Evolutionary conservation across 768 basidiomycete genomes (phyloP), one percentile per base, ranked within the genome.

Genomic region (Hericium coralloides): DNA sequence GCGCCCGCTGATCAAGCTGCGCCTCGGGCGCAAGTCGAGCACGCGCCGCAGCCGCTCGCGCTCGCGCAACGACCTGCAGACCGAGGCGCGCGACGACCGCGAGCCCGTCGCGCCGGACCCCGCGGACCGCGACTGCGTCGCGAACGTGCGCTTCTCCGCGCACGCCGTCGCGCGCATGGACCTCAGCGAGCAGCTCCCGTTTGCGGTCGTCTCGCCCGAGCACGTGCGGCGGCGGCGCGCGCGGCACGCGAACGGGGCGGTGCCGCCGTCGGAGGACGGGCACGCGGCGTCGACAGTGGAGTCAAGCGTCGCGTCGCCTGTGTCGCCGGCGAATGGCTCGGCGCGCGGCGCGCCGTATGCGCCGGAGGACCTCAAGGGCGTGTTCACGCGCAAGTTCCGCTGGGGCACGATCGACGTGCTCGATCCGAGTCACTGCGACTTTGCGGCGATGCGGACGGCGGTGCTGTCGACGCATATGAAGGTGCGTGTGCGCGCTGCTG

Each of bases 341-440:
- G 50, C 57, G 43, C 64, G 59, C 56, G 60, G 63, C 64, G 72
- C 58, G 65, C 72, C 68, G 23, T 80, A 78, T 67, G 81, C 82
- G 22, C 87, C 85, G 22, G 81, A 83, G 20, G 79, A 84, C 66
- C 70, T 91, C 66, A 81, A 79, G 70, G 88, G 90, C 51, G 76
- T 87, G 55, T 92, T 92, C 67, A 75, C 81, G 37, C 74, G 92
- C 60, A 84, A 81, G 66, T 95, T 87, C 69, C 74, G 91, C 63
- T 95, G 93, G 93, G 94, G 94, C 38, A 87, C 79, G 48, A 78
- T 95, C 58, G 89, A 93, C 69, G 91, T 94, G 55, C 80, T 94
- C 51, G 78, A 91, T 69, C 89, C 92, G 53, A 78, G 76, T 26
- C 92, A 95, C 61, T 93, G 89, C 63, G 94, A 97, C 70, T 94